phyloP scores from a whole-genome alignment of 2,329 filamentous ascomycete genomes.

The Colletotrichum neosansevieriae region DNA sequence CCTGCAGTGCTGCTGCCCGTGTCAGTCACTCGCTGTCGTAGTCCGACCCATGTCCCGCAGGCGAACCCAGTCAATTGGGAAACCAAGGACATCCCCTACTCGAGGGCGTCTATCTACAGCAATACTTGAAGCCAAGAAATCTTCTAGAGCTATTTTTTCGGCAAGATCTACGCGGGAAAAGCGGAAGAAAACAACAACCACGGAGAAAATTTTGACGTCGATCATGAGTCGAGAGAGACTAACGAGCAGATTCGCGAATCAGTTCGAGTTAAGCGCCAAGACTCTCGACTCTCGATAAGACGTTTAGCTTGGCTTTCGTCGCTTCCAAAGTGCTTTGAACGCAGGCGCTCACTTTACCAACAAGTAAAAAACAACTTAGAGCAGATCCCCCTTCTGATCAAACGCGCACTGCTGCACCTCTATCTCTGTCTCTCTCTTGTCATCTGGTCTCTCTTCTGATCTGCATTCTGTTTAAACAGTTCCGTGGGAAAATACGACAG shows the following conservation, averaged over 20 bases:
- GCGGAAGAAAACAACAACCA: background rate
- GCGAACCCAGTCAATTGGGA: constrained; percentile 1
- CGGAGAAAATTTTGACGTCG: background rate
- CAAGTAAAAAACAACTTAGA: background rate
- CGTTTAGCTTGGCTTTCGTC: background rate
- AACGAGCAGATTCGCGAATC: constrained; percentile 6
- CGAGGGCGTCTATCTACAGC: constrained; percentile 5
- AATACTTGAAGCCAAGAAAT: background rate
- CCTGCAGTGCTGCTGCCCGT: constrained; percentile 9
- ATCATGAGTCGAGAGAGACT: background rate
- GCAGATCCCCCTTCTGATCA: constrained; percentile 11
- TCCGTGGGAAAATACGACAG: background rate
- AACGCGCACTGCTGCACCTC: constrained; percentile 13
- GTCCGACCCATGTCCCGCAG: background rate
- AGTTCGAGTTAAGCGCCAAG: background rate
- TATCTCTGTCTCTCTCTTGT: background rate
- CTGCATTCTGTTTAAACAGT: background rate
- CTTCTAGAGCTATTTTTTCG: constrained; percentile 3
- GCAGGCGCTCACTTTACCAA: background rate
- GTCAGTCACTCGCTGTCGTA: background rate
- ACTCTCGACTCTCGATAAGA: background rate
- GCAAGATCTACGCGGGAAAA: background rate
- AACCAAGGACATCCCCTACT: constrained; percentile 10
- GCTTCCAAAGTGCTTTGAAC: background rate
- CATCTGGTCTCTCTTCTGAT: background rate